Evolutionary conservation across 2,329 filamentous ascomycete species (phyloP).

Genomic region (Epichloe uncinata): DNA sequence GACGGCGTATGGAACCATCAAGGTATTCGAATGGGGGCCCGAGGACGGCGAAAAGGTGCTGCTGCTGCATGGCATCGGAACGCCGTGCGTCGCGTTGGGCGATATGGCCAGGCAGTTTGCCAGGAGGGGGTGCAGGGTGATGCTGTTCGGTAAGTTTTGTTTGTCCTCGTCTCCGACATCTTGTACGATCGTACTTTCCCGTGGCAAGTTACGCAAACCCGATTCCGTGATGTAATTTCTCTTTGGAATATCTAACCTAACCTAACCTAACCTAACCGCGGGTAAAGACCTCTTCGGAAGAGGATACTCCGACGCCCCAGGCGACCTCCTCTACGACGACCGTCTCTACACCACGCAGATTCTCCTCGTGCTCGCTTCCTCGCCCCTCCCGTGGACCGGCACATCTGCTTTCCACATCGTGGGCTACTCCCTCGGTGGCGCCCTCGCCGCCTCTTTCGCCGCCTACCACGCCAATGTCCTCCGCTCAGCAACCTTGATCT

Average conservation of each 20-base stretch:
- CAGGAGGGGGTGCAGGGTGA: constrained; percentile 55
- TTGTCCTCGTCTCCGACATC: no score
- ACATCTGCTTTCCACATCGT: constrained; percentile 47
- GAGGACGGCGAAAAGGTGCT: constrained; percentile 57
- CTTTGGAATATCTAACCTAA: no score
- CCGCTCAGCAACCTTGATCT: constrained; percentile 50
- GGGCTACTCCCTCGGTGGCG: constrained; percentile 74
- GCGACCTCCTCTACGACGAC: constrained; percentile 57
- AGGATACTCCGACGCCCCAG: constrained; percentile 51
- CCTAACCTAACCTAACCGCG: no score
- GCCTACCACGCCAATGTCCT: constrained; percentile 53
- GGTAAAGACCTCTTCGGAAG: constrained; percentile 52
- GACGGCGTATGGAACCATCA: constrained; percentile 56
- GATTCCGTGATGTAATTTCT: no score
- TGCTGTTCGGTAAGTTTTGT: constrained; percentile 53
- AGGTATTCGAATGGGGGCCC: constrained; percentile 73
- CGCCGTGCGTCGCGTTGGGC: constrained; percentile 57
- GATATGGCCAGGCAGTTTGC: constrained; percentile 53
- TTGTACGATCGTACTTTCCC: no score
- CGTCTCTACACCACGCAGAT: constrained; percentile 62
- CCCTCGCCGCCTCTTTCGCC: constrained; percentile 62
- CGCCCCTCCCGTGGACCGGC: constrained; percentile 54
- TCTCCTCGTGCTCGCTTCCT: constrained; percentile 56
- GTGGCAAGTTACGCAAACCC: no score
- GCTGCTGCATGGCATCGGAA: constrained; percentile 70